phyloP scores from a whole-genome alignment of 2,329 filamentous ascomycete genomes.

The Neonectria magnoliae region DNA sequence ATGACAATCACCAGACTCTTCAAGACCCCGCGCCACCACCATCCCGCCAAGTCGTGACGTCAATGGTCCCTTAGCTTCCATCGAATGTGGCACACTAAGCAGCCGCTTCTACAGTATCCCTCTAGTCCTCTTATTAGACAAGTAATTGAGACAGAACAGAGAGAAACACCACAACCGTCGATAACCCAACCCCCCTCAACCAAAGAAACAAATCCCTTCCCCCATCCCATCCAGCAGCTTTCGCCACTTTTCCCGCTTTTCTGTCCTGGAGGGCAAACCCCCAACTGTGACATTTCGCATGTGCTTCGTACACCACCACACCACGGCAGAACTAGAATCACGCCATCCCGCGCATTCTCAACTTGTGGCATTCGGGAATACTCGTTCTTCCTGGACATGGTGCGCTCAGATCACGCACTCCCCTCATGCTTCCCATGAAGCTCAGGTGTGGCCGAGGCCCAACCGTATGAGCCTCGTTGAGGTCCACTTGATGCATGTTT shows the following conservation, averaged over 20 bases:
- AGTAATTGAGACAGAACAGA: no score
- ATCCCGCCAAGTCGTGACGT: constrained; percentile 28
- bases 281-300: background rate
- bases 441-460: constrained; percentile 8
- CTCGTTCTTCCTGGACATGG: background rate
- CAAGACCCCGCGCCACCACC: background rate
- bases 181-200: background rate
- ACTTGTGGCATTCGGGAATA: background rate
- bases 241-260: background rate
- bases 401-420: constrained; percentile 9
- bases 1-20: constrained; percentile 19
- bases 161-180: background rate
- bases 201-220: background rate
- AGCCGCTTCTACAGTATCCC: background rate
- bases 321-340: background rate
- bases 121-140: background rate
- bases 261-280: background rate
- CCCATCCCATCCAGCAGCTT: background rate
- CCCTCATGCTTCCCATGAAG: constrained; percentile 4
- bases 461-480: constrained; percentile 1
- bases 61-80: constrained; percentile 18
- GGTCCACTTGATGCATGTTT: background rate
- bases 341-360: background rate
- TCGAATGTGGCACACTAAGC: background rate
- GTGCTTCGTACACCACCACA: background rate